These are phyloP conservation scores for Nitzschia palea DNA, from an alignment of 108 stramenopile species.

Conservation along the genomic window DNA sequence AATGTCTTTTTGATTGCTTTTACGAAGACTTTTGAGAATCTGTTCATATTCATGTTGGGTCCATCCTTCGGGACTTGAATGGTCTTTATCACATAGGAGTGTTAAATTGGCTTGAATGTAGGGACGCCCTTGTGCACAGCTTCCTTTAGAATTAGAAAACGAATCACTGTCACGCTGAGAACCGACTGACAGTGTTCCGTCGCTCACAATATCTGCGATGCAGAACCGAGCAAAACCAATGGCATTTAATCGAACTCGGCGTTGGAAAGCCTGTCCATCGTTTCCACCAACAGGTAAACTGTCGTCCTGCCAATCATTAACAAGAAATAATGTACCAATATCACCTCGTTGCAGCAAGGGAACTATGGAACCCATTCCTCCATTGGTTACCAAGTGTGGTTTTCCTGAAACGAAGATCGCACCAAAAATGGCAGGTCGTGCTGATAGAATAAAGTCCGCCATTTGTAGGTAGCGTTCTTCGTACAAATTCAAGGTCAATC, in stretches of 20 bases:
- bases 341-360: constrained; percentile 36
- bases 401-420: constrained; percentile 31
- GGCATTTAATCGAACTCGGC: constrained; percentile 31
- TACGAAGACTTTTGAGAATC: too few relatives aligned
- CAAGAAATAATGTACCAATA: constrained; percentile 23
- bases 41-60: too few relatives aligned
- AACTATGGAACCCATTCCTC: constrained; percentile 31
- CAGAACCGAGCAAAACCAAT: constrained; percentile 24
- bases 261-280: constrained; percentile 3
- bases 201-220: constrained; percentile 19
- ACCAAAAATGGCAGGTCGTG: constrained; percentile 16
- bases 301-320: constrained; percentile 20
- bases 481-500: constrained; percentile 42
- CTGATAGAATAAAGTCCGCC: constrained; percentile 22
- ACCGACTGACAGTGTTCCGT: constrained; percentile 10
- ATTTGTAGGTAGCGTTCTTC: constrained; percentile 36
- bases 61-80: too few relatives aligned
- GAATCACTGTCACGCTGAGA: too few relatives aligned
- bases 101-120: neutral
- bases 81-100: neutral
- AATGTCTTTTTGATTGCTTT: too few relatives aligned
- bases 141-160: too few relatives aligned
- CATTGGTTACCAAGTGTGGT: constrained; percentile 26
- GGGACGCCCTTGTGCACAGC: neutral
- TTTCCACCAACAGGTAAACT: constrained; percentile 12